Base-by-base conservation (phyloP, 805 yeast genomes). In the Ogataea chonburiensis region DNA sequence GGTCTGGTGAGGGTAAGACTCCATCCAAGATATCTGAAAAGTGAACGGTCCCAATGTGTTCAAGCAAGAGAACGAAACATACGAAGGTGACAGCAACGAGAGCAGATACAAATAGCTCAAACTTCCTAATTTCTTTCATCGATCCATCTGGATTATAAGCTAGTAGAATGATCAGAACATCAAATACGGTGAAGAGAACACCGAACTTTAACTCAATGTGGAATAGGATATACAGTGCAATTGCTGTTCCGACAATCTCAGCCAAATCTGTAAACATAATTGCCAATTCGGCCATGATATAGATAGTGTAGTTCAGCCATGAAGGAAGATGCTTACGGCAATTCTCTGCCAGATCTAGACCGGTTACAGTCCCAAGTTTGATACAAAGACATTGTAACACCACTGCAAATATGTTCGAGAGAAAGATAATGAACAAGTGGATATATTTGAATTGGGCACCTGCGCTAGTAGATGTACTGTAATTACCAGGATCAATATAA, bases 401-500 rank as follows among this genome's bases (percentile, higher is more conserved):
- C 18, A 87, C 84, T 0, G 96, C 96, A 64, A 86, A 79, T 33
- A 84, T 56, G 53, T 87, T 88, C n/a, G 95, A 81, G 40, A 87
- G 52, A 34, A 87, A 67, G 3, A 87, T 73, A 19, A 82, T 71
- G 58, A 86, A 84, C 33, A 88, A 67, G 34, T 87, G 72, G 40
- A 81, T 74, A 60, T 80, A 88, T 54, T 79, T 75, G 52, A 79
- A 84, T 37, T 77, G 71, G 3, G 95, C 89, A 34, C 96, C 97
- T 1, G 95, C 86, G 11, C 86, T 74, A 1, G 88, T 95, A 11
- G 93, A 87, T 0, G 96, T 85, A 28, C 94, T 77, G 61, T 86
- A 88, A 60, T 88, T 88, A 27, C 97, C 97, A 2, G 96, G 96
- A 56, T 88, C 97, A 71, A 88, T 84, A 54, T 88, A 89, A 2